phyloP scores from a whole-genome alignment of 305 asterid genomes.

The Striga hermonthica region DNA sequence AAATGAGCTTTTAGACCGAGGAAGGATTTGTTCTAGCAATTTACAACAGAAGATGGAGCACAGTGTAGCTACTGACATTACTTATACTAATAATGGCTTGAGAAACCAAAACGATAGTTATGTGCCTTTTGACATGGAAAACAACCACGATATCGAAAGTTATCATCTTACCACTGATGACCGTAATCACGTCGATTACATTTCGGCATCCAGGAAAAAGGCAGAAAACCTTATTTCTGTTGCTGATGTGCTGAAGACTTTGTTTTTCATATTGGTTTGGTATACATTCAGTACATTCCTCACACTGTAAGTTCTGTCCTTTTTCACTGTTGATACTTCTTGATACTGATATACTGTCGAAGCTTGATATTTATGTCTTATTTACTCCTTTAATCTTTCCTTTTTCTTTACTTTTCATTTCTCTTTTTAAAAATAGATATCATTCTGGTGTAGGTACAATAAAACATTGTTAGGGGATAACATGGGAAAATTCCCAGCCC shows the following conservation, averaged over 20 bases:
- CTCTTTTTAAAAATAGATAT: neutral
- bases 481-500: slow-evolving; percentile 94
- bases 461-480: slow-evolving; percentile 91
- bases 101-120: slow-evolving; percentile 42
- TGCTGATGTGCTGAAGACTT: slow-evolving; percentile 74
- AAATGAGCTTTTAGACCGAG: slow-evolving; percentile 39
- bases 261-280: slow-evolving; percentile 83
- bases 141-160: slow-evolving; percentile 26
- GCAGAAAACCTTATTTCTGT: slow-evolving; percentile 41
- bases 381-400: neutral
- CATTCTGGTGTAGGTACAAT: slow-evolving; percentile 67
- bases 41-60: slow-evolving; percentile 50
- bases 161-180: neutral
- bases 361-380: slow-evolving; percentile 23
- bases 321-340: slow-evolving; percentile 3
- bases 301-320: slow-evolving; percentile 66
- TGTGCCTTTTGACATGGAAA: slow-evolving; percentile 71
- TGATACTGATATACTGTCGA: slow-evolving; percentile 6
- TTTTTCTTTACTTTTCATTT: slow-evolving; percentile 1
- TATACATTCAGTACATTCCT: slow-evolving; percentile 90
- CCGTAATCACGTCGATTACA: no score
- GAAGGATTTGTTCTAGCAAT: slow-evolving; percentile 33
- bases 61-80: slow-evolving; percentile 37
- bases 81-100: slow-evolving; percentile 37
- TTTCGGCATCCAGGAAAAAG: slow-evolving; percentile 29